phyloP scores from a whole-genome alignment of 2,329 filamentous ascomycete genomes.

The Pochonia chlamydosporia region DNA sequence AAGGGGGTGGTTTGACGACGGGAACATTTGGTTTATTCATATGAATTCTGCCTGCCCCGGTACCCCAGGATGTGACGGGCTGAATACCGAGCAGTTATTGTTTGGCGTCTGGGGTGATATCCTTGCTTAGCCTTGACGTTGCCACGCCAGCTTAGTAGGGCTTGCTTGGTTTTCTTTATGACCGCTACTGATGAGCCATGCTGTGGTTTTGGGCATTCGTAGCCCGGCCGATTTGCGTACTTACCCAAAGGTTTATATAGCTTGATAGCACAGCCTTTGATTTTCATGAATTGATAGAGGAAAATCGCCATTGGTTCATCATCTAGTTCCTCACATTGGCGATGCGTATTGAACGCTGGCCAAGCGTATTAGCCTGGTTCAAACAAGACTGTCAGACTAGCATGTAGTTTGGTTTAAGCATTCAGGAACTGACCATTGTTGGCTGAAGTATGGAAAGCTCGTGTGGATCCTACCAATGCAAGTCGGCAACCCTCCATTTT shows the following conservation, averaged over 20 bases:
- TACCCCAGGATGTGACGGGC: not conserved
- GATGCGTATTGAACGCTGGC: no score
- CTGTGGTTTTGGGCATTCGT: not conserved
- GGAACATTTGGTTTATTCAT: not conserved
- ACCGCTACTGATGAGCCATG: not conserved
- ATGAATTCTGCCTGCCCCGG: not conserved
- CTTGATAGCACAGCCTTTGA: slow-evolving; percentile 1
- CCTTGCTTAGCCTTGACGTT: slow-evolving; percentile 14
- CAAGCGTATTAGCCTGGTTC: no score
- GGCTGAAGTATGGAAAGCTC: not conserved
- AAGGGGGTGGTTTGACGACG: not conserved
- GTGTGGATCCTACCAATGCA: not conserved
- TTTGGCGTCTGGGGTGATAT: slow-evolving; percentile 25
- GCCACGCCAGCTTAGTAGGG: not conserved
- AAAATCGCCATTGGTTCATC: not conserved
- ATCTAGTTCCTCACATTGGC: not conserved
- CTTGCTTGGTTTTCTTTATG: slow-evolving; percentile 1
- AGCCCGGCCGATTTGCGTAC: slow-evolving; percentile 1
- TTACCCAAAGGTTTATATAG: not conserved
- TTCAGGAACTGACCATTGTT: not conserved
- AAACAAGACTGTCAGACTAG: no score
- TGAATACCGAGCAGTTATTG: slow-evolving; percentile 18
- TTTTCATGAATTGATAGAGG: not conserved
- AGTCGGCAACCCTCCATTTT: not conserved
- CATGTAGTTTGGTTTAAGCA: not conserved